Percentiles rank a stretch among this genome's conserved stretches.
These are phyloP conservation scores for Ilex asprella DNA, from an alignment of 257 asterid genomes.

Conservation along the genomic window DNA sequence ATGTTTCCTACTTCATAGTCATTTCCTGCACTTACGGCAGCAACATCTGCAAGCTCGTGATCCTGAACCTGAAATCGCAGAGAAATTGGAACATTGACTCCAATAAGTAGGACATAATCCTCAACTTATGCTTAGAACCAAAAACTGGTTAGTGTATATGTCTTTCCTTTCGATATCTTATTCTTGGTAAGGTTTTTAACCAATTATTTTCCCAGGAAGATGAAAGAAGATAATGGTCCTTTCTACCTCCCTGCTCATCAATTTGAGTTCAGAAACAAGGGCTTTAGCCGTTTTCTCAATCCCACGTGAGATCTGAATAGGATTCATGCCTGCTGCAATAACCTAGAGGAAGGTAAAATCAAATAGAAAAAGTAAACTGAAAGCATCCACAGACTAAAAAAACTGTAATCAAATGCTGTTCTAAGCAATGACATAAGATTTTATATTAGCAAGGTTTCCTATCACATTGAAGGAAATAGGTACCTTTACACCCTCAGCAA, in stretches of 20 bases:
- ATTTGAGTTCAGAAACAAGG: conserved; percentile 61
- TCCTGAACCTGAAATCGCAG: conserved; percentile 56
- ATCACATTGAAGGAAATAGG: not conserved
- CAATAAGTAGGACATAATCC: not conserved
- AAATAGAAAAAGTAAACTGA: no score
- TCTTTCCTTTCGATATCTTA: no score
- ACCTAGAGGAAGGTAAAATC: conserved; percentile 32
- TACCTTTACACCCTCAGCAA: conserved; percentile 81
- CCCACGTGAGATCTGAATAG: conserved; percentile 77
- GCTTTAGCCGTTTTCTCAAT: conserved; percentile 68
- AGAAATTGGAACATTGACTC: not conserved
- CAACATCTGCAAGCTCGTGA: conserved; percentile 70
- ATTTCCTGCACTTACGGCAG: conserved; percentile 92
- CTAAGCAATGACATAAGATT: no score
- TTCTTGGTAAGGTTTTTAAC: not conserved
- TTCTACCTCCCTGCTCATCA: conserved; percentile 71
- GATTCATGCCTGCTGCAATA: conserved; percentile 68
- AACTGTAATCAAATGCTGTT: no score
- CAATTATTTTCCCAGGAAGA: not conserved
- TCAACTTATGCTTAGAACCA: not conserved
- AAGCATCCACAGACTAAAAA: no score
- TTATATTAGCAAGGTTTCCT: no score
- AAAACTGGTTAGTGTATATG: no score
- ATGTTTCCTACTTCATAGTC: conserved; percentile 55
- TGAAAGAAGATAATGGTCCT: not conserved